Base-by-base conservation (phyloP, 768 basidiomycete species). In the Calocera viscosa region DNA sequence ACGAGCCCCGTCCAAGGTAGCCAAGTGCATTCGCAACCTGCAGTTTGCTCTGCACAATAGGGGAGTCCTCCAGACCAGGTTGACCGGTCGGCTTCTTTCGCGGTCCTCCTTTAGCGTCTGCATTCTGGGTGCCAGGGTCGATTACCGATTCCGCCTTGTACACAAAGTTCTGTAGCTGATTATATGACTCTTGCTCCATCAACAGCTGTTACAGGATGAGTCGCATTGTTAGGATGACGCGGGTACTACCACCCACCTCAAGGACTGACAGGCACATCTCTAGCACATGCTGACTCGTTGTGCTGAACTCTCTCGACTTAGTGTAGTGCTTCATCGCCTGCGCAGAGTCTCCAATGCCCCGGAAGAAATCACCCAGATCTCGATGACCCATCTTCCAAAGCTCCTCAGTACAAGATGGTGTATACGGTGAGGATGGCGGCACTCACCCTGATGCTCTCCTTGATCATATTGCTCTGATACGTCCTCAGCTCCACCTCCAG, bases 391-490 rank as follows among this genome's bases (percentile, higher is more conserved):
- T 91, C 91, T 94, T 74, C 11, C 28, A 28, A 0, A 35, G 64
- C 14, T 67, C 63, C 40, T 64, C 28, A 32, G 32, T 30, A 64
- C 2, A 66, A 49, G 34, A n/a, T n/a, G n/a, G n/a, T 24, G 43
- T 60, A 34, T 12, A 65, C 5, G 19, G 40, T 10, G 5, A 49
- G 24, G 17, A 32, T 38, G 34, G 33, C 1, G 17, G 79, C 82
- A 73, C 79, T 67, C 74, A 95, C 93, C 72, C 95, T 81, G 71
- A 96, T 94, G 81, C 91, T 94, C 82, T 98, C 95, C 77, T 96
- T 98, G 81, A 98, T 96, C 87, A 97, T 88, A 75, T 96, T 98
- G 72, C 90, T 94, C 70, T 86, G 82, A 73, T 97, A 97, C 12
- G 89, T 91, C 83, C 93, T 94, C 73, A 97, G 80, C 75, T 98